Conservation (phyloP, 257 asterid species). For the Lycium barbarum region DNA sequence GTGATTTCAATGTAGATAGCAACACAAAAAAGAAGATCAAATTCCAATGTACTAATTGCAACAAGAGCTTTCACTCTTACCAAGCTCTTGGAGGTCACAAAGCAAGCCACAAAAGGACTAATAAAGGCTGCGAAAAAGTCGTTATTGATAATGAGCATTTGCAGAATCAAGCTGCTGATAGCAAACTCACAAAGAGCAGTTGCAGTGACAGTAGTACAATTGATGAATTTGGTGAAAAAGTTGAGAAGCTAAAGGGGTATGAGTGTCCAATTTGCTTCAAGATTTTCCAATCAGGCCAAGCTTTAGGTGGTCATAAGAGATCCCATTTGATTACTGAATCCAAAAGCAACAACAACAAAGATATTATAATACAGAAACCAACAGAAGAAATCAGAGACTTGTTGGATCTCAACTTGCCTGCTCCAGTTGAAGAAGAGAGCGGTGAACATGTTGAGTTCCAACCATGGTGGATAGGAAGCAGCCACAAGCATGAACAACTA, state of each 20-base stretch:
- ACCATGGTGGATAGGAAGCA: constrained; percentile 67
- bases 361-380: constrained; percentile 31
- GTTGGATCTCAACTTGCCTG: constrained; percentile 90
- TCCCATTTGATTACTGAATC: constrained; percentile 63
- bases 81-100: constrained; percentile 93
- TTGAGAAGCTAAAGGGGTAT: constrained; percentile 49
- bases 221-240: constrained; percentile 26
- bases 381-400: constrained; percentile 53
- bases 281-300: constrained; percentile 79
- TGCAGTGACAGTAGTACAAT: constrained; percentile 9
- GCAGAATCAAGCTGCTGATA: constrained; percentile 39
- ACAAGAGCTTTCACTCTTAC: constrained; percentile 67
- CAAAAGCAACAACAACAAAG: constrained; percentile 32
- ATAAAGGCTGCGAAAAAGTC: constrained; percentile 61
- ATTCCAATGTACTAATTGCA: constrained; percentile 71
- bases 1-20: constrained; percentile 27
- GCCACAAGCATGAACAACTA: constrained; percentile 48
- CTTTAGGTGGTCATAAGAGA: constrained; percentile 93
- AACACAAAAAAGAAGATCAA: constrained; percentile 40
- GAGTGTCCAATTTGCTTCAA: constrained; percentile 83
- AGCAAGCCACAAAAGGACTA: constrained; percentile 83
- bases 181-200: constrained; percentile 33
- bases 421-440: constrained; percentile 72
- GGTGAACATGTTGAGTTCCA: constrained; percentile 42
- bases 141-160: constrained; percentile 45